Percentiles rank a stretch among this genome's conserved stretches.
Evolutionary conservation across 1,284 basidiomycete species (phyloP).

Genomic region (Ganoderma boninense): DNA sequence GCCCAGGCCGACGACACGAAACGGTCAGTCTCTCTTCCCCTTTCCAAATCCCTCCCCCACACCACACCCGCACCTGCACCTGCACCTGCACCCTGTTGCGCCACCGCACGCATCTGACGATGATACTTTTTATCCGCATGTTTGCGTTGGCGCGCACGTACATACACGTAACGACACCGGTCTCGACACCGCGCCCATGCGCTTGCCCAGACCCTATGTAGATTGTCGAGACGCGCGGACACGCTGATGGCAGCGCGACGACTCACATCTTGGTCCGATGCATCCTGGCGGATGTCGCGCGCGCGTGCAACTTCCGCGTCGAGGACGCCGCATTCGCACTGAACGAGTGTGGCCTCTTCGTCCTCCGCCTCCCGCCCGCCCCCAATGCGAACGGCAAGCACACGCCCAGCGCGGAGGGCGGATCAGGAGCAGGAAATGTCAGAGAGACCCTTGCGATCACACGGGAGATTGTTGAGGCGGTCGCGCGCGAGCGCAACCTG

Average conservation of each 20-base stretch:
- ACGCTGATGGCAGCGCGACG: conserved; percentile 70
- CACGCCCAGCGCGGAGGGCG: conserved; percentile 34
- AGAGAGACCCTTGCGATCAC: conserved; percentile 62
- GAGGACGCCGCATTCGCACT: conserved; percentile 92
- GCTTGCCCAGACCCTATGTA: conserved; percentile 43
- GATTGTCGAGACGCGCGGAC: conserved; percentile 62
- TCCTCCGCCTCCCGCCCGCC: conserved; percentile 30
- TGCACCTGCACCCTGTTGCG: not conserved
- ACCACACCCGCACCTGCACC: too few relatives aligned
- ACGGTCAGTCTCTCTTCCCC: conserved; percentile 22
- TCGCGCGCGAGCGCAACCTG: conserved; percentile 68
- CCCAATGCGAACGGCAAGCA: not conserved
- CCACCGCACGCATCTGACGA: not conserved
- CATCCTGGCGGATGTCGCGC: conserved; percentile 77
- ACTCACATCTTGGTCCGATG: conserved; percentile 72
- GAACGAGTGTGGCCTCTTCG: conserved; percentile 85
- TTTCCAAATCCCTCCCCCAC: too few relatives aligned
- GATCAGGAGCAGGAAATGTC: too few relatives aligned
- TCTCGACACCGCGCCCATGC: not conserved
- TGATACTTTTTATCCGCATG: not conserved
- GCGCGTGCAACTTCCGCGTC: conserved; percentile 81
- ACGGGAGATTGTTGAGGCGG: conserved; percentile 75
- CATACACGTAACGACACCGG: conserved; percentile 15
- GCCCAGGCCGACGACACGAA: conserved; percentile 35
- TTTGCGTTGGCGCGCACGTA: not conserved